Base-by-base conservation (phyloP, 768 basidiomycete genomes). In the Artomyces pyxidatus region DNA sequence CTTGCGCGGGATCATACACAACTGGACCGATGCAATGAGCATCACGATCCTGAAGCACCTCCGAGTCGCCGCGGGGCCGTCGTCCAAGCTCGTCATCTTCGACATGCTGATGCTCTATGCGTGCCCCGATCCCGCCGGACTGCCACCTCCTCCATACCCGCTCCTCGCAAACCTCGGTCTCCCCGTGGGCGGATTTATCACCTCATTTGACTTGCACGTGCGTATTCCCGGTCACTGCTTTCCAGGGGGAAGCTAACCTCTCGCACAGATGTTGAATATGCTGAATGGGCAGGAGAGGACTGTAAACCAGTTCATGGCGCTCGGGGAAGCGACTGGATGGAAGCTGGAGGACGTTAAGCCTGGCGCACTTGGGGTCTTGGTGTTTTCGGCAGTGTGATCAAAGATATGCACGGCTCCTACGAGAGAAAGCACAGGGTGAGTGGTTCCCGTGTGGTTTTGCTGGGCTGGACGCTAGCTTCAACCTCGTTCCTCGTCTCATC, bases 21-120 rank as follows among this genome's bases (percentile, higher is more conserved):
- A 69, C 55, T 67, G 66, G 66, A 35, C 60, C 6, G 61, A 65
- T 48, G 49, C 42, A 0, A 23, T 57, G 19, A 51, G 45, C 23
- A 7, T 26, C 8, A 35, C 43, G 16, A 64, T 69, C 38, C 59
- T 69, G 10, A 25, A 43, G 16, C 52, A 60, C 19, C 57, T 68
- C 3, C 59, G 63, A 25, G 57, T 37, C 3, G 63, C 61, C 1
- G 64, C 67, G 6, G 25, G 42, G 2, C 50, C 61, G 0, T 29
- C 23, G 2, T 65, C 66, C 2, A 56, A 49, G 42, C 85, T 48
- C 80, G 82, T 61, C 67, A 74, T 23, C 81, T 17, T 47, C 8
- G 46, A 47, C 38, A 16, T 19, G 16, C 14, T 28, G n/a, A 26
- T 40, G 6, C 21, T 16, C 11, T 27, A 47, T 23, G 46, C 37